Conservation (phyloP, 2,329 filamentous ascomycete genomes). For the Aspergillus jensenii region DNA sequence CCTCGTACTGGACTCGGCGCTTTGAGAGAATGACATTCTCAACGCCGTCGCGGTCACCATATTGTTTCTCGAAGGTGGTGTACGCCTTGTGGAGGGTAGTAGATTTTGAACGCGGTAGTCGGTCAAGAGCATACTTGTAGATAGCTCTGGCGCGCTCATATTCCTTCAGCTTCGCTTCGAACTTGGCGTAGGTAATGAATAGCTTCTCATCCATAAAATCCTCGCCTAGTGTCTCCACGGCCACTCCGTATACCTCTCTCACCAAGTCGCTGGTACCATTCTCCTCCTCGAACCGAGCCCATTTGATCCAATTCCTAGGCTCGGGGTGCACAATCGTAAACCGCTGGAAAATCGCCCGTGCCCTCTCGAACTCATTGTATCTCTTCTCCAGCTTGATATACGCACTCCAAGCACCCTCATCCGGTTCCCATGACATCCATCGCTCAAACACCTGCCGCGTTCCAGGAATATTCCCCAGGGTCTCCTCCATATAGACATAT, state of each 20-base stretch:
- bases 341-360: conserved; percentile 83
- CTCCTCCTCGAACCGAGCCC: conserved; percentile 96
- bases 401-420: conserved; percentile 90
- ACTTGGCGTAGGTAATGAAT: conserved; percentile 93
- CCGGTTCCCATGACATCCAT: conserved; percentile 98
- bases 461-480: conserved; percentile 87
- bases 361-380: conserved; percentile 86
- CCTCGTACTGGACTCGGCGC: conserved; percentile 87
- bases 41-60: conserved; percentile 86
- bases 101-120: conserved; percentile 83
- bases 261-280: conserved; percentile 89
- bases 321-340: conserved; percentile 94
- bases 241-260: conserved; percentile 83
- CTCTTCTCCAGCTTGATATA: conserved; percentile 98
- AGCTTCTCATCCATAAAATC: conserved; percentile 95
- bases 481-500: conserved; percentile 99
- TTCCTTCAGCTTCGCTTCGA: conserved; percentile 92
- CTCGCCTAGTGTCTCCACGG: conserved; percentile 86
- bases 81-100: conserved; percentile 87
- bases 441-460: conserved; percentile 93
- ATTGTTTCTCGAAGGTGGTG: conserved; percentile 98
- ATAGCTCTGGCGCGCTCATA: conserved; percentile 91
- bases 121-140: conserved; percentile 94
- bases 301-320: conserved; percentile 97
- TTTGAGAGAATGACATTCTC: conserved; percentile 97